Percentiles rank a stretch among this genome's conserved stretches.
phyloP scores from a whole-genome alignment of 2,329 filamentous ascomycete species.

The Aspergillus spinulosporus region DNA sequence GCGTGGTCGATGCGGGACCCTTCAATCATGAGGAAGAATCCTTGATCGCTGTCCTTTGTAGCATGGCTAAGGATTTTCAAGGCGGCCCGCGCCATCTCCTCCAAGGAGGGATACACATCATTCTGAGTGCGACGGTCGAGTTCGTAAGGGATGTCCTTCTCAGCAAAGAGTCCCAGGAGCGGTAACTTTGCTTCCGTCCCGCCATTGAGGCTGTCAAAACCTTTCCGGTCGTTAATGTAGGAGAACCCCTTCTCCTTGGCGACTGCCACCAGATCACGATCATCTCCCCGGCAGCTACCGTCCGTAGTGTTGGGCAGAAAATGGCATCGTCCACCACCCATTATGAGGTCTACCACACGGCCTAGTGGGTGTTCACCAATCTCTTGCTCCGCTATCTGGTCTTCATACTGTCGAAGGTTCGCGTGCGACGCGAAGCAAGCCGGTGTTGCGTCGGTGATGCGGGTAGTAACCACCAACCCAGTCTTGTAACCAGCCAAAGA shows the following conservation, averaged over 20 bases:
- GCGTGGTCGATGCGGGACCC: conserved; percentile 95
- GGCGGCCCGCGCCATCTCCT: conserved; percentile 86
- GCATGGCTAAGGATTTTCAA: conserved; percentile 76
- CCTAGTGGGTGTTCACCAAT: conserved; percentile 84
- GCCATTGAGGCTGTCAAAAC: conserved; percentile 71
- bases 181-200: conserved; percentile 73
- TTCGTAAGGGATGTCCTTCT: conserved; percentile 84
- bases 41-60: conserved; percentile 79
- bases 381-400: conserved; percentile 90
- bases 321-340: conserved; percentile 90
- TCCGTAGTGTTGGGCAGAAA: conserved; percentile 80
- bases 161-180: conserved; percentile 80
- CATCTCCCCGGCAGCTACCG: conserved; percentile 79
- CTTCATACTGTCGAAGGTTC: conserved; percentile 74
- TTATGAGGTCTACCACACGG: conserved; percentile 83
- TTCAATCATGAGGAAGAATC: conserved; percentile 99
- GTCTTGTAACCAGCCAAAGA: conserved; percentile 90
- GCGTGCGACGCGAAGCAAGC: conserved; percentile 93
- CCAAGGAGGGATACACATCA: conserved; percentile 80
- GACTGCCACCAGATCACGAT: conserved; percentile 70
- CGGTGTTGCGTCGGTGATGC: conserved; percentile 92
- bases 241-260: conserved; percentile 78
- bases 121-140: conserved; percentile 80
- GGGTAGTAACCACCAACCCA: conserved; percentile 90
- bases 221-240: conserved; percentile 70